Conservation (phyloP, 2,329 filamentous ascomycete genomes). For the Neofusicoccum cordaticola region DNA sequence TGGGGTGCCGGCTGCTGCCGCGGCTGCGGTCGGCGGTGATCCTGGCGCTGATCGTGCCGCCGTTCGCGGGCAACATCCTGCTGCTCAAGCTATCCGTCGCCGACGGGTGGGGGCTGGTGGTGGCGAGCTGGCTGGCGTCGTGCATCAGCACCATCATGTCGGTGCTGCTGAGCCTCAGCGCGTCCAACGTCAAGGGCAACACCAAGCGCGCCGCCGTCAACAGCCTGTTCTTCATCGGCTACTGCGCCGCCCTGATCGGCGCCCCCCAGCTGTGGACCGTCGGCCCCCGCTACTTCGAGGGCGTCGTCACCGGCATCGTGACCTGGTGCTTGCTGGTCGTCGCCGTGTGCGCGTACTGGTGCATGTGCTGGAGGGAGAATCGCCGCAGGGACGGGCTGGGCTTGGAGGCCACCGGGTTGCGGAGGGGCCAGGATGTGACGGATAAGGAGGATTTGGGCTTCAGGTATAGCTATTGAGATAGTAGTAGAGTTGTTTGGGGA, state of each 20-base stretch:
- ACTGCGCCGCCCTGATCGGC: conserved; percentile 48
- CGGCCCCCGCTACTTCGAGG: conserved; percentile 45
- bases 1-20: conserved; percentile 40
- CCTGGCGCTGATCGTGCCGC: conserved; percentile 41
- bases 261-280: conserved; percentile 51
- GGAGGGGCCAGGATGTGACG: conserved; percentile 32
- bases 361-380: conserved; percentile 38
- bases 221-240: conserved; percentile 51
- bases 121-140: conserved; percentile 48
- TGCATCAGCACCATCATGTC: conserved; percentile 45
- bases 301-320: conserved; percentile 46
- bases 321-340: conserved; percentile 44
- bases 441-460: conserved; percentile 37
- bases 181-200: conserved; percentile 53
- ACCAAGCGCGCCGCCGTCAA: conserved; percentile 50
- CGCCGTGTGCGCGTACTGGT: conserved; percentile 32
- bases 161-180: conserved; percentile 44
- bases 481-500: too few relatives aligned
- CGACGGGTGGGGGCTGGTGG: conserved; percentile 49
- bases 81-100: conserved; percentile 42
- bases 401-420: conserved; percentile 23
- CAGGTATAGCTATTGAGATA: conserved; percentile 28
- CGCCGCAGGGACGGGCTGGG: conserved; percentile 22
- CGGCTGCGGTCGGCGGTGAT: conserved; percentile 40
- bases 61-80: conserved; percentile 46